Conservation (phyloP, 805 yeast species). For the Candida boidinii region DNA sequence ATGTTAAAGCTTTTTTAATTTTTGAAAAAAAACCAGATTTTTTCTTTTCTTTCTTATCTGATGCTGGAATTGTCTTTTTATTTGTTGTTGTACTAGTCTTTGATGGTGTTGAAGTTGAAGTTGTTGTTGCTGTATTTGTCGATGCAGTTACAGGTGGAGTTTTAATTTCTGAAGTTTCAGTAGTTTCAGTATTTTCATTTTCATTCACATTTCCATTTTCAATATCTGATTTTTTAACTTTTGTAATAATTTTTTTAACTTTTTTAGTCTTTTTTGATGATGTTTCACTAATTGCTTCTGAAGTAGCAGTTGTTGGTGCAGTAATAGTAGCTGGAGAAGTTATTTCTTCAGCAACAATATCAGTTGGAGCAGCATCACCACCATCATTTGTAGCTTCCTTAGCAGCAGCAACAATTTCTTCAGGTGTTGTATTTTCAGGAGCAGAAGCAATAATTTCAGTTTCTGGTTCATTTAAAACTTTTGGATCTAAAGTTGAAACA, state of each 20-base stretch:
- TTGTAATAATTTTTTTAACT: constrained; percentile 23
- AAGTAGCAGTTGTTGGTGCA: constrained; percentile 4
- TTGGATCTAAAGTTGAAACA: constrained; percentile 48
- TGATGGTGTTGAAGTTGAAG: constrained; percentile 6
- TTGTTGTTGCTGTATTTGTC: constrained; percentile 5
- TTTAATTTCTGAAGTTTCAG: constrained; percentile 6
- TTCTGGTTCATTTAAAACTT: constrained; percentile 42
- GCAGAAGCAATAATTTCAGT: constrained; percentile 9
- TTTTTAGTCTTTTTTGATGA: constrained; percentile 14
- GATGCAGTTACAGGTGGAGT: constrained; percentile 5
- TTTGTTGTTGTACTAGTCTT: constrained; percentile 7
- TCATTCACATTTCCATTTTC: constrained; percentile 7
- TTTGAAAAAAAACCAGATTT: constrained; percentile 33
- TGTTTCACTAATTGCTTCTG: constrained; percentile 7
- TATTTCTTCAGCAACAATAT: constrained; percentile 16
- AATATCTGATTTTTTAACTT: constrained; percentile 19
- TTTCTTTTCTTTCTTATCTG: constrained; percentile 26
- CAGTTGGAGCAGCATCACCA: constrained; percentile 5
- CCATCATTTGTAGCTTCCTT: constrained; percentile 15
- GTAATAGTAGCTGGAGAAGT: constrained; percentile 10
- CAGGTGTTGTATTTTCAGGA: constrained; percentile 16
- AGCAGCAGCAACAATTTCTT: constrained; percentile 34
- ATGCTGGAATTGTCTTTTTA: constrained; percentile 6
- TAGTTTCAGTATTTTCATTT: constrained; percentile 5
- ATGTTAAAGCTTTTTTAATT: constrained; percentile 31